Base-by-base conservation (phyloP, 352 stramenopile genomes). In the Pythium coloratum region DNA sequence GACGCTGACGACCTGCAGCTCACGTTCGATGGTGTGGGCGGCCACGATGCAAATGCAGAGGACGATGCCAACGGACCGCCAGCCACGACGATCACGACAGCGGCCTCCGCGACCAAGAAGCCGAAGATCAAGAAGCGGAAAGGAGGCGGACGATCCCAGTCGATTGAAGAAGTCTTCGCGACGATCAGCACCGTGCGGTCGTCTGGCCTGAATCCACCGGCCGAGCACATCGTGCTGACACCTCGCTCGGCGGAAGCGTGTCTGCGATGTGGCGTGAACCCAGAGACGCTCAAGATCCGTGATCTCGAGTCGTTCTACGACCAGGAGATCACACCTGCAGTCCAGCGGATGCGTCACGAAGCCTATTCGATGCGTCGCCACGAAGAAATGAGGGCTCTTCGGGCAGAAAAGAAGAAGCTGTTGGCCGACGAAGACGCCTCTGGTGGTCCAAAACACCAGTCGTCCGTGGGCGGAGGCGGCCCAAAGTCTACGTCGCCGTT, bases 271-370 rank as follows among this genome's bases (percentile, higher is more conserved):
- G 92, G 92, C 20, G 84, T 98, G 16, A 97, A 98, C 71, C 90
- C 92, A 2, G 91, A 98, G 72, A 95, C 94, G 7, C 78, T 98
- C 59, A 92, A 94, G 62, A 91, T 98, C 30, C 88, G 92, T 12
- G 89, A 97, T 65, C 77, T 98, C 28, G 92, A 97, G 59, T 96
- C 85, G 18, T 98, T 98, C 63, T 95, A 91, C 67, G 88, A 97
- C 61, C 57, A 80, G 0, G 86, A 90, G 8, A 77, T 94, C 32
- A 86, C 90, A 9, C 75, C 89, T 1, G 88, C 92, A 8, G 88
- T 97, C 16, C 92, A 98, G 70, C 76, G 90, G 10, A 93, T 98
- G 89, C 86, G 92, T 10, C 90, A 98, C 64, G 92, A 98, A 56
- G 89, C 89, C 6, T 98, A 98, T 66, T 97, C 85, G n/a, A 81